Conservation (phyloP, 2,329 filamentous ascomycete species). For the Colletotrichum salicis region DNA sequence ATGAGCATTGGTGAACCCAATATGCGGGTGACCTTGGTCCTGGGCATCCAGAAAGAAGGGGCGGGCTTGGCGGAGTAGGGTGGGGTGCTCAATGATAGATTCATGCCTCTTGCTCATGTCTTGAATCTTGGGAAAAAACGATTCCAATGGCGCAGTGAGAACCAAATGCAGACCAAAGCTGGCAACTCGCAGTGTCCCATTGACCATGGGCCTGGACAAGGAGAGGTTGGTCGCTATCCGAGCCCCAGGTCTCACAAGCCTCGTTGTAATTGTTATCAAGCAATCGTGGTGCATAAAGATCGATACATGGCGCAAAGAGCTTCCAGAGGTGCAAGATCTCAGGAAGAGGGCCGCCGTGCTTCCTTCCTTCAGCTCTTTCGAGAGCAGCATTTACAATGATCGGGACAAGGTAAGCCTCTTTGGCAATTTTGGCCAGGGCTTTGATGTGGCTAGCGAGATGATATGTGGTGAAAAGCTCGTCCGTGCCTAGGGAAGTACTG, state of each 20-base stretch:
- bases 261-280: background rate
- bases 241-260: background rate
- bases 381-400: background rate
- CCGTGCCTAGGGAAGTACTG: background rate
- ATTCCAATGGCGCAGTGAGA: background rate
- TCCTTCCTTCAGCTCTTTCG: background rate
- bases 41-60: background rate
- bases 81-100: background rate
- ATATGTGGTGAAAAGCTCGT: background rate
- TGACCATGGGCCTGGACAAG: background rate
- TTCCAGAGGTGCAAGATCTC: background rate
- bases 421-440: background rate
- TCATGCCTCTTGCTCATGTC: background rate
- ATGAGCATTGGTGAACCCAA: too few relatives aligned
- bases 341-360: background rate
- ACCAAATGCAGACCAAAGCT: slow-evolving; percentile 2
- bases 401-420: slow-evolving; percentile 10
- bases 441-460: background rate
- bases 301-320: background rate
- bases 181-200: background rate
- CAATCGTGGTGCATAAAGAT: background rate
- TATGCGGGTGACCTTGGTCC: too few relatives aligned
- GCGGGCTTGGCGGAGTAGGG: background rate
- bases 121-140: background rate
- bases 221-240: background rate